Conservation (phyloP, 345 rosid species). For the Lepidium aucheri region DNA sequence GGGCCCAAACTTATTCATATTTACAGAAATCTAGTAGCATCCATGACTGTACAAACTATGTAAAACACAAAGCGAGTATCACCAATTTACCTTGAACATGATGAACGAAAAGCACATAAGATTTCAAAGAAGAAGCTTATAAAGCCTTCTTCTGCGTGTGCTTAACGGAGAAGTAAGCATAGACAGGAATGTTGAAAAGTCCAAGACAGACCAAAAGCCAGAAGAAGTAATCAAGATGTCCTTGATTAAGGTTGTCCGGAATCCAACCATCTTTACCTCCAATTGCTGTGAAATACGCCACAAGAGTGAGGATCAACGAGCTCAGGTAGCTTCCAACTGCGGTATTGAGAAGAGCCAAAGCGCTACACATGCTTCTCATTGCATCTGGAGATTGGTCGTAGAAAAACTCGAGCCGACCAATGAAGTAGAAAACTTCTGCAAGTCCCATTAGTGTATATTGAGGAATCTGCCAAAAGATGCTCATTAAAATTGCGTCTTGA, state of each 20-base stretch:
- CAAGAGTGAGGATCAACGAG: slow-evolving; percentile 36
- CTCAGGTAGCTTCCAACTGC: slow-evolving; percentile 38
- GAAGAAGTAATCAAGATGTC: slow-evolving; percentile 45
- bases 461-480: slow-evolving; percentile 76
- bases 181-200: slow-evolving; percentile 27
- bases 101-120: not conserved
- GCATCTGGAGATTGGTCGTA: slow-evolving; percentile 46
- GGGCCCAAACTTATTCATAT: not conserved
- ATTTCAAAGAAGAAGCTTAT: not conserved
- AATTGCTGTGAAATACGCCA: slow-evolving; percentile 26
- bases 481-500: slow-evolving; percentile 40
- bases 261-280: slow-evolving; percentile 17
- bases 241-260: slow-evolving; percentile 22
- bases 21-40: not conserved
- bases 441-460: slow-evolving; percentile 65
- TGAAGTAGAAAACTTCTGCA: slow-evolving; percentile 59
- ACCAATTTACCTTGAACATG: not conserved
- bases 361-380: slow-evolving; percentile 43
- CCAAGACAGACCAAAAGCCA: slow-evolving; percentile 39
- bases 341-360: slow-evolving; percentile 33
- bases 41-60: not conserved
- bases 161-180: slow-evolving; percentile 24
- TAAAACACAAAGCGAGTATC: not conserved
- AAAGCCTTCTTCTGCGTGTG: slow-evolving; percentile 31
- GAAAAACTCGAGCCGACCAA: slow-evolving; percentile 22